Evolutionary conservation across 192 early-diverging fungal species (phyloP), one percentile per base, ranked within the genome.

Genomic region (Backusella liffmaniae): DNA sequence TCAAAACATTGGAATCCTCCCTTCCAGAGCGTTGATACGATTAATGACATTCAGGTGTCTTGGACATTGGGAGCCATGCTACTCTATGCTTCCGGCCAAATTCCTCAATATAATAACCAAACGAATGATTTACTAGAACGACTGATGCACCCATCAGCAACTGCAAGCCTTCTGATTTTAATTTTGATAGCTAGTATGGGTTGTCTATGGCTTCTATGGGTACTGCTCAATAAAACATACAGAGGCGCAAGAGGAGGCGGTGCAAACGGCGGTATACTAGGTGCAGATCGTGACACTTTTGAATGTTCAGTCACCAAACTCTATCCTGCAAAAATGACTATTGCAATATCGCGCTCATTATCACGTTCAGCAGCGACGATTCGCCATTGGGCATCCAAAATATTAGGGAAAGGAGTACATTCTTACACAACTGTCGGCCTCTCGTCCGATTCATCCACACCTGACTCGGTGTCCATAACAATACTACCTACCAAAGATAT

Each of bases 21-120:
- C 0, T 95, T 97, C 66, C 89, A 92, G 79, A 92, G 92, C 16
- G 90, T 98, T 44, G 88, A 96, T 74, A 86, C 83, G 0, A 90
- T 93, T 16, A 89, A 92, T 76, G 90, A 88, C 36, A 88, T 94
- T 56, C 88, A 93, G 75, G 91, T 96, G 0, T 93, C 93, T 12
- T 98, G 96, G 96, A 96, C 96, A 2, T 79, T 98, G 15, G 96
- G 96, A 0, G 88, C 87, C 7, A 89, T 92, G 77, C 72, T 96
- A 15, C 69, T 92, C 2, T 80, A 90, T 36, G 87, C 83, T 0
- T 76, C 84, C 8, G 68, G 67, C 36, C 66, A 77, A 51, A 88
- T 88, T 16, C 85, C 83, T 13, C 51, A 77, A 0, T 1, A 53
- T 15, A 75, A 76, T 21, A 75, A 73, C 15, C 37, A 56, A 23